These are phyloP conservation scores for Sarocladium oryzae DNA, from an alignment of 2,329 filamentous ascomycete species.

Conservation along the genomic window DNA sequence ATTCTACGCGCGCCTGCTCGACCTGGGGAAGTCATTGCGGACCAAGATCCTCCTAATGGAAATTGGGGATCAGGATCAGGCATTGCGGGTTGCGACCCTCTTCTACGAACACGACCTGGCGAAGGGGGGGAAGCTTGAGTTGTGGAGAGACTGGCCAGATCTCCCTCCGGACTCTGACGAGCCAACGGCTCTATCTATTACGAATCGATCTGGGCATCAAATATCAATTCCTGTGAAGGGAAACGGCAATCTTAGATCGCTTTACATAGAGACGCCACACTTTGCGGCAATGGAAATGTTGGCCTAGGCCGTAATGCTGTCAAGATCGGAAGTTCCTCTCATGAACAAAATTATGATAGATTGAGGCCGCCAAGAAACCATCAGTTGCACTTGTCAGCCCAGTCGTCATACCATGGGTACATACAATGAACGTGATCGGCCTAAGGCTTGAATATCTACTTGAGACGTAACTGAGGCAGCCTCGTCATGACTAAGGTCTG, in stretches of 20 bases:
- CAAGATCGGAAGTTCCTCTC: too few relatives aligned
- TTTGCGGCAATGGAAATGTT: neutral
- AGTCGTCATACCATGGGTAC: too few relatives aligned
- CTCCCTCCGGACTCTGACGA: conserved; percentile 23
- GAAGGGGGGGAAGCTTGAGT: conserved; percentile 41
- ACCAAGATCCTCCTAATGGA: conserved; percentile 61
- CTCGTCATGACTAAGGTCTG: too few relatives aligned
- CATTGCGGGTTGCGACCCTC: conserved; percentile 51
- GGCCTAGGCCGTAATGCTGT: too few relatives aligned
- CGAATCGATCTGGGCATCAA: conserved; percentile 15
- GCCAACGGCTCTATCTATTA: conserved; percentile 13
- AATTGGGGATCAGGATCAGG: conserved; percentile 64
- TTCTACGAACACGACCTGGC: conserved; percentile 26
- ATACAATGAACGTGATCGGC: too few relatives aligned
- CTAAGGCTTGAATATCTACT: too few relatives aligned
- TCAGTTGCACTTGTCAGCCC: too few relatives aligned
- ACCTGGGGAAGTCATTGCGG: conserved; percentile 40
- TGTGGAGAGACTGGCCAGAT: conserved; percentile 67
- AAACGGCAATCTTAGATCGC: conserved; percentile 40
- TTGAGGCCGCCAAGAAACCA: too few relatives aligned
- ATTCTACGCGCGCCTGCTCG: conserved; percentile 63
- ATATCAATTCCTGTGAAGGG: conserved; percentile 31
- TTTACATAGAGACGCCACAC: conserved; percentile 24
- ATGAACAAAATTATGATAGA: neutral
- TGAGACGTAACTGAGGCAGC: too few relatives aligned